Base-by-base conservation (phyloP, 192 early-diverging fungal species). In the Coemansia umbellata region DNA sequence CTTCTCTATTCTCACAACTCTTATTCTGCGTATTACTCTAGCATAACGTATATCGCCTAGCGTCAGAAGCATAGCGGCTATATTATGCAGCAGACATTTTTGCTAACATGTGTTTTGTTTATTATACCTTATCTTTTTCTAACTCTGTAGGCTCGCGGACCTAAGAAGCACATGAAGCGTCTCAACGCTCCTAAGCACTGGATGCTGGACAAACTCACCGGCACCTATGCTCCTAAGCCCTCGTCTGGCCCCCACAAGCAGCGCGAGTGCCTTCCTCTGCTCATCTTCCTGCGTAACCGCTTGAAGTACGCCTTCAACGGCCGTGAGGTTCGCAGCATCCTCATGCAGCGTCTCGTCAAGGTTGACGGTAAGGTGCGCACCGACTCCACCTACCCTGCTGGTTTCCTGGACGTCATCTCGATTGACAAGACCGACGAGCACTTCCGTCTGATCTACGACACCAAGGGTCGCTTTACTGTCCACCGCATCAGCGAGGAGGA, bases 171-270 rank as follows among this genome's bases (percentile, higher is more conserved):
- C 82, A 84, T 99, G 87, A 99, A 99, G 91, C 93, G 97, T 65
- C 87, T 98, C 60, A 82, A 80, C 70, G 93, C 97, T 39, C 97
- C 97, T 81, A 93, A 93, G 87, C 94, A 98, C 88, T 99, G 97
- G 97, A 96, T 99, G 94, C 86, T 99, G 70, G 95, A 98, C 93
- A 99, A 99, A 81, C 89, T 99, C 59, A 93, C 94, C 79, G 97
- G 97, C 73, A 95, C 87, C 69, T 78, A 70, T 42, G 96, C 95
- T 53, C 95, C 95, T 60, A 90, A 90, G 82, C 95, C 94, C 42
- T 89, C 89, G 55, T 79, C 93, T 69, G 97, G 97, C 84, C 97
- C 97, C 52, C 95, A 99, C 92, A 99, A 98, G 91, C 85, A 89
- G 67, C 92, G 97, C 65, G 97, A 99, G 82, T 99, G 91, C 81